Evolutionary conservation across 164 flowering plant genomes (phyloP).

Genomic region (Annona cherimola): DNA sequence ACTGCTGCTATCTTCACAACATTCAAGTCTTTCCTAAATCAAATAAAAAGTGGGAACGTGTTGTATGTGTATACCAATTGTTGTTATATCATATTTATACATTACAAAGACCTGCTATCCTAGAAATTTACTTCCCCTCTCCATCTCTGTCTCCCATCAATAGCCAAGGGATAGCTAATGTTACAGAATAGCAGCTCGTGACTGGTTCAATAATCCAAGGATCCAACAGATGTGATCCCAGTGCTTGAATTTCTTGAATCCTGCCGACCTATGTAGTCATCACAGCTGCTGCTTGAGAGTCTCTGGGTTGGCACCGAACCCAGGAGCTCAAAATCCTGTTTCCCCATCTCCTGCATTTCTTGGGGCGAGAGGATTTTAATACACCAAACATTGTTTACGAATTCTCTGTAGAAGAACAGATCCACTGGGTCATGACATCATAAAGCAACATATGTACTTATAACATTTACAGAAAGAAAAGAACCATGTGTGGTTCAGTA

Average conservation of each 20-base stretch:
- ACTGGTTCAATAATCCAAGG: slow-evolving; percentile 48
- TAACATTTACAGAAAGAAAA: too few species aligned
- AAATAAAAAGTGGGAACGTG: neutral
- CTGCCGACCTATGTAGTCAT: slow-evolving; percentile 46
- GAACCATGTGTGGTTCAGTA: too few species aligned
- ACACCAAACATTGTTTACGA: slow-evolving; percentile 84
- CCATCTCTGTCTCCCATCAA: neutral
- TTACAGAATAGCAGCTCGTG: slow-evolving; percentile 19
- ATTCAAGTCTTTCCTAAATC: neutral
- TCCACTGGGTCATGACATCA: too few species aligned
- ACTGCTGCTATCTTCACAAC: slow-evolving; percentile 3
- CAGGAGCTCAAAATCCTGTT: slow-evolving; percentile 58
- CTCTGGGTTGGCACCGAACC: slow-evolving; percentile 53
- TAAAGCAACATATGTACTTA: too few species aligned
- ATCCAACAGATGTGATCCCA: slow-evolving; percentile 62
- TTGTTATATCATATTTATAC: slow-evolving; percentile 4
- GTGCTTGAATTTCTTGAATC: slow-evolving; percentile 49
- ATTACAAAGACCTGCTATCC: neutral
- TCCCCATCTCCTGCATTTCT: slow-evolving; percentile 93
- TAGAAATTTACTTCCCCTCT: neutral
- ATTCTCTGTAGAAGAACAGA: slow-evolving; percentile 53
- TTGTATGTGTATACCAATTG: slow-evolving; percentile 8
- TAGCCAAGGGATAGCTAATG: slow-evolving; percentile 14
- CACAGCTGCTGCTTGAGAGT: slow-evolving; percentile 53
- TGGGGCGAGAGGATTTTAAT: slow-evolving; percentile 91